Base-by-base conservation (phyloP, 768 basidiomycete species). In the Daedaleopsis nitida region DNA sequence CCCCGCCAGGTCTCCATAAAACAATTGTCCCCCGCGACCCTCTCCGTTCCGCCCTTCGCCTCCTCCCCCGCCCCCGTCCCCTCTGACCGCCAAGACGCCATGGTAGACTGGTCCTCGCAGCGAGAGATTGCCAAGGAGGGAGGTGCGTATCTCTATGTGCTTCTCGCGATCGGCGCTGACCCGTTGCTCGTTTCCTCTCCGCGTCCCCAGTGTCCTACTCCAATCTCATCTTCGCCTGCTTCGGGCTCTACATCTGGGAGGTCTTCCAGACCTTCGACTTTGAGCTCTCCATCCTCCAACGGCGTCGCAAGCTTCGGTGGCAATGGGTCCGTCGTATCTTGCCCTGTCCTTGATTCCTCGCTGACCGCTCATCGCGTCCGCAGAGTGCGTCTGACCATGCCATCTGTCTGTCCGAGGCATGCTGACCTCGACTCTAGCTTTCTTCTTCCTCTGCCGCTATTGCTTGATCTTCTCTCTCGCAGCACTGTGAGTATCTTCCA, bases 391-490 rank as follows among this genome's bases (percentile, higher is more conserved):
- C 7, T 14, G 13, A 9, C 23, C 10, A 10, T 27, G 8, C 19
- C 24, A 23, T 11, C 19, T 16, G 9, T 11, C 23, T 21, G 21
- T 14, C 6, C 34, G 45, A 23, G 27, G 13, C 19, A 51, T 50
- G 57, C 56, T 32, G 57, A 50, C 17, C 19, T 27, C 21, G 11
- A 19, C 5, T 35, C n/a, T 55, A 80, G 87, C 83, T 24, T 85
- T 87, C 62, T 87, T 87, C 69, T 88, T 91, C 70, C 74, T 87
- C 24, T 86, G 84, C 69, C 84, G 88, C 61, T 90, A 90, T 70
- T 87, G 85, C 71, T 84, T 89, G 78, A 67, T 90, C n/a, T 76
- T 83, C 58, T 81, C 87, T 4, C 78, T 89, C 66, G 70, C 86
- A 64, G 87, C 88, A 58, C 64, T 90, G 87, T 87, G 68, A 74